A percentile compares a stretch with the other conserved stretches of the same genome.
phyloP scores from a whole-genome alignment of 2,329 filamentous ascomycete genomes.

The Curvularia verruculosa region DNA sequence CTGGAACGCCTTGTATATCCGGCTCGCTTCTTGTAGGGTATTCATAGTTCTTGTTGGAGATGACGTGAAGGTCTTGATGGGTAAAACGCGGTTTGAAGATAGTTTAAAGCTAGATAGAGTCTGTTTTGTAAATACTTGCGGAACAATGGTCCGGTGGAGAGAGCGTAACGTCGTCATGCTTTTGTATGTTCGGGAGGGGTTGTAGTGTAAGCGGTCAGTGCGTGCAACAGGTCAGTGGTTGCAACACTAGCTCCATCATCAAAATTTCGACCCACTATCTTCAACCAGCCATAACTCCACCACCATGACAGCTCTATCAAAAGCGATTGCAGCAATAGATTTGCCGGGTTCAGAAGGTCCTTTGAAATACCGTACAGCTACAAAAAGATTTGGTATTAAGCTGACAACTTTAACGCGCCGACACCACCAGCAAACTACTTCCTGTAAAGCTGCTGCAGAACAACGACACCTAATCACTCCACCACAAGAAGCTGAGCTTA shows the following conservation, averaged over 20 bases:
- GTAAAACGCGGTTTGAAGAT: neutral
- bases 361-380: neutral
- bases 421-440: neutral
- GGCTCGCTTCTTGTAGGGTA: conserved; percentile 61
- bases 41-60: conserved; percentile 40
- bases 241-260: too few species aligned
- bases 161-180: conserved; percentile 21
- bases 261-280: neutral
- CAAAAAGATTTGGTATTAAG: neutral
- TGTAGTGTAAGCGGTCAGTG: too few species aligned
- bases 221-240: too few species aligned
- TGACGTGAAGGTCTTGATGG: neutral
- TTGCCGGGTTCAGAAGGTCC: neutral
- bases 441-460: neutral
- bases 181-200: conserved; percentile 11
- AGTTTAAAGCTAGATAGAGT: neutral
- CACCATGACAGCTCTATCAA: neutral
- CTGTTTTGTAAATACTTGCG: neutral
- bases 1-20: conserved; percentile 58
- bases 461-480: neutral
- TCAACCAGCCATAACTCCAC: neutral
- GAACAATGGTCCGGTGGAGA: conserved; percentile 3
- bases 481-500: neutral
- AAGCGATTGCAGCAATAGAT: neutral
- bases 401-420: neutral